Percentiles rank a stretch among this genome's conserved stretches.
phyloP scores from a whole-genome alignment of 2,329 filamentous ascomycete species.

The Mycosphaerelloides madeirae region DNA sequence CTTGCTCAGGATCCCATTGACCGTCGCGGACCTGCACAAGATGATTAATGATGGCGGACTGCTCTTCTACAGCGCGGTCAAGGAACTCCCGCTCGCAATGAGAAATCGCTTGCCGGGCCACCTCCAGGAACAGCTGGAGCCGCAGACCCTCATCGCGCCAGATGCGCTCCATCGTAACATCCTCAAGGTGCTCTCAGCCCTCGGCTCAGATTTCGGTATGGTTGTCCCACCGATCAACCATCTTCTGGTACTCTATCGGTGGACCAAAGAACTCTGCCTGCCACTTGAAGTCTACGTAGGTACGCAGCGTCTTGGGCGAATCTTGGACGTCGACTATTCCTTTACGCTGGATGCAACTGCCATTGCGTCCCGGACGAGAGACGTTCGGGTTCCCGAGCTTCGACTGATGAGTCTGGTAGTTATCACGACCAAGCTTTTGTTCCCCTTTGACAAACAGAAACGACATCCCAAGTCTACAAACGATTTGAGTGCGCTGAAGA shows the following conservation, averaged over 20 bases:
- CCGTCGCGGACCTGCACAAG: slow-evolving; percentile 63
- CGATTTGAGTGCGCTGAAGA: slow-evolving; percentile 55
- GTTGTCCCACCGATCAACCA: slow-evolving; percentile 68
- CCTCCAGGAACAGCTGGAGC: slow-evolving; percentile 58
- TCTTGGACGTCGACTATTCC: slow-evolving; percentile 52
- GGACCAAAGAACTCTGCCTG: slow-evolving; percentile 66
- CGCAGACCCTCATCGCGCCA: slow-evolving; percentile 41
- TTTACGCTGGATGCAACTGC: slow-evolving; percentile 39
- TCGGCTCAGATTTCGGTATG: slow-evolving; percentile 64
- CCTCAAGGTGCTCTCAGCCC: slow-evolving; percentile 58
- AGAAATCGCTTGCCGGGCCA: slow-evolving; percentile 57
- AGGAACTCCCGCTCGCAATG: slow-evolving; percentile 59
- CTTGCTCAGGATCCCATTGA: slow-evolving; percentile 70
- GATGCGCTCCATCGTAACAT: slow-evolving; percentile 62
- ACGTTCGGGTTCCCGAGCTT: slow-evolving; percentile 65
- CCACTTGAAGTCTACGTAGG: slow-evolving; percentile 65
- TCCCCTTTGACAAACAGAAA: slow-evolving; percentile 62
- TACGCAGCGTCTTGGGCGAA: slow-evolving; percentile 52
- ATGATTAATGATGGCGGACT: slow-evolving; percentile 67
- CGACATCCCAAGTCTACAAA: slow-evolving; percentile 47
- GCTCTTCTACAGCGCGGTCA: slow-evolving; percentile 62
- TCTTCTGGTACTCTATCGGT: slow-evolving; percentile 62
- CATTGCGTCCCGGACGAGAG: slow-evolving; percentile 36
- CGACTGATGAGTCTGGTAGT: slow-evolving; percentile 67
- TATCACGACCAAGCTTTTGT: slow-evolving; percentile 71